phyloP scores from a whole-genome alignment of 148 eudicot genomes.

The Amaranthus palmeri region DNA sequence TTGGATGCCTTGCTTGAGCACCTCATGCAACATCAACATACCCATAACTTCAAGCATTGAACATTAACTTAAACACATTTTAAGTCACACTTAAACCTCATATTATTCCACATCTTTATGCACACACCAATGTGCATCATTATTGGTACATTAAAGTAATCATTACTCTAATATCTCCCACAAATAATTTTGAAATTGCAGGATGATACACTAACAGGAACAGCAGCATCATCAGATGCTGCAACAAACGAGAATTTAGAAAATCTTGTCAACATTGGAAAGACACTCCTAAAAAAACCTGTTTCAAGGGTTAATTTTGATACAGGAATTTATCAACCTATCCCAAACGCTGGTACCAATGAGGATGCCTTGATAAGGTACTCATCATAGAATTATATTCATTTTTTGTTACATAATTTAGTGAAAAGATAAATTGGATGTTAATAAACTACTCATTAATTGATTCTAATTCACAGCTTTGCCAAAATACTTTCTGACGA shows the following conservation, averaged over 20 bases:
- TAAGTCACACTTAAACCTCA: too few relatives aligned
- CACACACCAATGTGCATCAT: too few relatives aligned
- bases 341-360: conserved; percentile 40
- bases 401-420: too few relatives aligned
- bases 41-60: too few relatives aligned
- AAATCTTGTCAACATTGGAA: conserved; percentile 38
- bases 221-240: conserved; percentile 22
- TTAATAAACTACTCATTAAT: background rate
- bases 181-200: too few relatives aligned
- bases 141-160: too few relatives aligned
- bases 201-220: conserved; percentile 46
- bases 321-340: conserved; percentile 38
- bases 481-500: conserved; percentile 23
- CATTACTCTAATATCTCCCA: too few relatives aligned
- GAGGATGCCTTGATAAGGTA: conserved; percentile 42
- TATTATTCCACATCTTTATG: too few relatives aligned
- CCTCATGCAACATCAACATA: too few relatives aligned
- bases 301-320: conserved; percentile 31
- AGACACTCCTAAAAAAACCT: conserved; percentile 39
- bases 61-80: too few relatives aligned
- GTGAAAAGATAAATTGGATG: too few relatives aligned
- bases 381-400: background rate
- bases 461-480: conserved; percentile 20
- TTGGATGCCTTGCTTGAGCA: too few relatives aligned
- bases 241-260: conserved; percentile 40